Percentiles rank a stretch among this genome's conserved stretches.
These are phyloP conservation scores for Cairneyella variabilis DNA, from an alignment of 495 filamentous ascomycete genomes.

Conservation along the genomic window DNA sequence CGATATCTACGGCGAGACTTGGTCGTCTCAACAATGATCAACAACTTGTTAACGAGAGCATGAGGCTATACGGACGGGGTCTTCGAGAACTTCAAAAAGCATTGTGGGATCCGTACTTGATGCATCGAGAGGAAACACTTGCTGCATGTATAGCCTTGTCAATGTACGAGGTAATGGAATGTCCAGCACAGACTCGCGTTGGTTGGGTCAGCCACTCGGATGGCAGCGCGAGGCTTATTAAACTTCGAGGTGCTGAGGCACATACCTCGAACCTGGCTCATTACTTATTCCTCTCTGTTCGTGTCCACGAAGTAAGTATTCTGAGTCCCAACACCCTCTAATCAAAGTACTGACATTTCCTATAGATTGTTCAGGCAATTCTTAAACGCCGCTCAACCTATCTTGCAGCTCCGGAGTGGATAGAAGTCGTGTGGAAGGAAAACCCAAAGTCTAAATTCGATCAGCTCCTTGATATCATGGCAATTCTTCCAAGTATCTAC, in stretches of 20 bases:
- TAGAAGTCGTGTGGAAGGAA: conserved; percentile 25
- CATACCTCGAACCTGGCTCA: conserved; percentile 29
- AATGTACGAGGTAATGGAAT: conserved; percentile 36
- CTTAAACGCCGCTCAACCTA: conserved; percentile 22
- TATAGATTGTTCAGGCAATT: conserved; percentile 15
- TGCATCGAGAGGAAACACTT: conserved; percentile 31
- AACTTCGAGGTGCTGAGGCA: conserved; percentile 29
- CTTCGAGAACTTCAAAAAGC: conserved; percentile 35
- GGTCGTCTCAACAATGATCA: conserved; percentile 23
- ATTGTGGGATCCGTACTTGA: conserved; percentile 25
- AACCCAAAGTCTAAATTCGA: conserved; percentile 23
- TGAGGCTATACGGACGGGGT: conserved; percentile 29
- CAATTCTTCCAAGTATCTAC: conserved; percentile 25
- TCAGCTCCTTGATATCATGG: conserved; percentile 30
- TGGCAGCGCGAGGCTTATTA: conserved; percentile 30
- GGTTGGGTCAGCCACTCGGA: conserved; percentile 33
- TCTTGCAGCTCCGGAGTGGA: conserved; percentile 29
- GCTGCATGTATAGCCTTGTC: conserved; percentile 33
- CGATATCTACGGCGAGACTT: conserved; percentile 28
- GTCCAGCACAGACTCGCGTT: conserved; percentile 24
- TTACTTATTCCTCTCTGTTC: conserved; percentile 30
- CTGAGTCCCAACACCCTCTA: not conserved
- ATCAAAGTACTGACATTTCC: not conserved
- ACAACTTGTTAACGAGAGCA: conserved; percentile 26
- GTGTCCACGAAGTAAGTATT: conserved; percentile 27